These are phyloP conservation scores for Trichothecium sympodiale DNA, from an alignment of 2,329 filamentous ascomycete genomes.

Conservation along the genomic window DNA sequence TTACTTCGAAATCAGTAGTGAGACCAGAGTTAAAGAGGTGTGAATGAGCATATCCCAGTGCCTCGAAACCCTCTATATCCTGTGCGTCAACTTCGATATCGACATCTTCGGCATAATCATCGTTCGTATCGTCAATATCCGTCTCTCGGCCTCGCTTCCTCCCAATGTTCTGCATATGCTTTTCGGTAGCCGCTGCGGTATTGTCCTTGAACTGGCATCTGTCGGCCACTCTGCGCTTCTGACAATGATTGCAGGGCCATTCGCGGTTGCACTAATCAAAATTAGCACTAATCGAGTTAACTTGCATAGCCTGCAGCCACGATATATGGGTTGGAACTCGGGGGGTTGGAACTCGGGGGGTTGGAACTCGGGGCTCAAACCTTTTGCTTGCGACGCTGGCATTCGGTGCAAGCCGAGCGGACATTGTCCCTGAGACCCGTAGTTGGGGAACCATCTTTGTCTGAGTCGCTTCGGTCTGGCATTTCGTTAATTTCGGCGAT, in stretches of 20 bases:
- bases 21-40: constrained; percentile 18
- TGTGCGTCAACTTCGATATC: constrained; percentile 6
- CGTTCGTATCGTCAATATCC: constrained; percentile 8
- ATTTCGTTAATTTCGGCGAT: too few species aligned
- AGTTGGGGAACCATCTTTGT: too few species aligned
- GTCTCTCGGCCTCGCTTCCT: constrained; percentile 6
- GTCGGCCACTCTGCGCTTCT: constrained; percentile 25
- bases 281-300: constrained; percentile 7
- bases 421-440: too few species aligned
- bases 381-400: constrained; percentile 53
- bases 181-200: constrained; percentile 11
- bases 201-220: constrained; percentile 20
- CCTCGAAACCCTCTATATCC: constrained; percentile 18
- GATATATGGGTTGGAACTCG: too few species aligned
- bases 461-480: too few species aligned
- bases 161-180: constrained; percentile 4
- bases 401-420: constrained; percentile 41
- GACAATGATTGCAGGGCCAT: constrained; percentile 28
- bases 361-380: too few species aligned
- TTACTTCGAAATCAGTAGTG: constrained; percentile 14
- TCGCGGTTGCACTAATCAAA: constrained; percentile 23
- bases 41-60: constrained; percentile 22
- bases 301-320: too few species aligned
- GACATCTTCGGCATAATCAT: constrained; percentile 7
- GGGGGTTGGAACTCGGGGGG: too few species aligned